Evolutionary conservation across 768 basidiomycete genomes (phyloP).

Genomic region (Roridomyces roridus): DNA sequence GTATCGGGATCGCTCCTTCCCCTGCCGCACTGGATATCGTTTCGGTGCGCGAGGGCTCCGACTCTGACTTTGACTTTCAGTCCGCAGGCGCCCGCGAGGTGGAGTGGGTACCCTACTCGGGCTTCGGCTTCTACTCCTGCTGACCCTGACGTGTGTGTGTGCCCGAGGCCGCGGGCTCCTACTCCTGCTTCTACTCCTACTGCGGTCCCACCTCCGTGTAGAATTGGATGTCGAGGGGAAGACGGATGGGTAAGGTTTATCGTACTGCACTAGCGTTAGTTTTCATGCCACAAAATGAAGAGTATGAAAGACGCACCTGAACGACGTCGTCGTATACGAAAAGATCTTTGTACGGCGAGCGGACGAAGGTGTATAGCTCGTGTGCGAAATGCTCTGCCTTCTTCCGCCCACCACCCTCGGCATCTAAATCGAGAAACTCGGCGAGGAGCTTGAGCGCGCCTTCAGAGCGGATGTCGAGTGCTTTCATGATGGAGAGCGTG

Average conservation of each 20-base stretch:
- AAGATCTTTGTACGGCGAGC: conserved; percentile 89
- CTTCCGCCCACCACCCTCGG: conserved; percentile 60
- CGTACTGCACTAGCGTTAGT: conserved; percentile 10
- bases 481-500: conserved; percentile 88
- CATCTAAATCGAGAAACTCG: conserved; percentile 87
- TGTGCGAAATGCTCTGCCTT: conserved; percentile 96
- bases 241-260: neutral
- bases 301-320: conserved; percentile 58
- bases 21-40: no score
- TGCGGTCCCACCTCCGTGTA: no score
- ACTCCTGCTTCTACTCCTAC: no score
- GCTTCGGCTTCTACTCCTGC: no score
- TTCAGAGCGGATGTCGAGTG: conserved; percentile 91
- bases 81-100: no score
- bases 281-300: neutral
- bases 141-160: no score
- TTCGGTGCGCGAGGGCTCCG: no score
- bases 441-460: conserved; percentile 83
- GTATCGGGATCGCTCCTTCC: no score
- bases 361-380: conserved; percentile 88
- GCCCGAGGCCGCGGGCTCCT: no score
- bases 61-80: no score
- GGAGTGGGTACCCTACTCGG: no score
- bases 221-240: no score
- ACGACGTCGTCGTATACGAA: conserved; percentile 80